Evolutionary conservation across 2,329 filamentous ascomycete species (phyloP).

Genomic region (Xylariaceae sp.): DNA sequence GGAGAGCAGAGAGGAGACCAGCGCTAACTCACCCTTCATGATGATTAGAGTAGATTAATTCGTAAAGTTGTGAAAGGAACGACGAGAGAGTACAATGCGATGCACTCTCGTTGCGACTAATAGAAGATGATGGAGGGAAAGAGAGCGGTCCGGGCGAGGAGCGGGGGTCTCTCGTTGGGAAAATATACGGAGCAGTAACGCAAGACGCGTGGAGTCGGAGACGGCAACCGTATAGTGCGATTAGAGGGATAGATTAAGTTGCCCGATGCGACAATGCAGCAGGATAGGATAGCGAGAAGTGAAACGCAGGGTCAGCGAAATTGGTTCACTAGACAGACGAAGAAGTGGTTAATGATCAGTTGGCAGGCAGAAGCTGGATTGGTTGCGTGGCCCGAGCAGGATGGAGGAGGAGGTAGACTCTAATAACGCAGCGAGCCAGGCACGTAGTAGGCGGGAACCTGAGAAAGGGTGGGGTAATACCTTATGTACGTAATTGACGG

Average conservation of each 20-base stretch:
- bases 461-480: neutral
- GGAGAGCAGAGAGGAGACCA: conserved; percentile 8
- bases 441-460: neutral
- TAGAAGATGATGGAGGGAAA: neutral
- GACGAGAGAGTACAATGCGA: neutral
- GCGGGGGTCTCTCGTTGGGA: neutral
- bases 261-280: neutral
- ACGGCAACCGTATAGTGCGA: neutral
- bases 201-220: neutral
- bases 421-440: neutral
- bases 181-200: neutral
- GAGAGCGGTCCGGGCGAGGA: neutral
- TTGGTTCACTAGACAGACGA: neutral
- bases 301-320: neutral
- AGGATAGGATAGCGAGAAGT: neutral
- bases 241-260: neutral
- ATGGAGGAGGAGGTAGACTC: neutral
- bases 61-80: conserved; percentile 1
- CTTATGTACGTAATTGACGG: neutral
- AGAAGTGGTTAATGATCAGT: neutral
- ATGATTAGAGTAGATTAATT: conserved; percentile 17
- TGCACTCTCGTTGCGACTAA: neutral
- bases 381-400: neutral
- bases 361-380: neutral
- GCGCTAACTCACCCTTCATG: conserved; percentile 38